phyloP scores from a whole-genome alignment of 805 yeast species.

The Saccharomycopsis selenospora region DNA sequence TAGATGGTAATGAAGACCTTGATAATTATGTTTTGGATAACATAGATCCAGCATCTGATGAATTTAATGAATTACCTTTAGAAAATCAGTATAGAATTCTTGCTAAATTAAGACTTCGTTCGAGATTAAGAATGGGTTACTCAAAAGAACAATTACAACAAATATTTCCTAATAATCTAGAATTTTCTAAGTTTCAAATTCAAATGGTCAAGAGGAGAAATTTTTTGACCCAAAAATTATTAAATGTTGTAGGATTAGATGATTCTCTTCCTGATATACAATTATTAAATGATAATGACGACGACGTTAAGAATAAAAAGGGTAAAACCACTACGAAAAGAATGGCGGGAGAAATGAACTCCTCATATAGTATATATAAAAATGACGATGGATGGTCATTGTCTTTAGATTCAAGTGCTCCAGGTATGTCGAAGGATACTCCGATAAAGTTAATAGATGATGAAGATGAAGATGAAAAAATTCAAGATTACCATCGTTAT shows the following conservation, averaged over 20 bases:
- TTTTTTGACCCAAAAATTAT: slow-evolving; percentile 76
- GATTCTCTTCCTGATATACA: slow-evolving; percentile 33
- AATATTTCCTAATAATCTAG: slow-evolving; percentile 78
- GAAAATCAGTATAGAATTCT: slow-evolving; percentile 84
- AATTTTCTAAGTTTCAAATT: slow-evolving; percentile 88
- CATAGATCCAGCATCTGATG: slow-evolving; percentile 77
- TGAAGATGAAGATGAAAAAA: slow-evolving; percentile 18
- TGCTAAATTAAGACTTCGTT: slow-evolving; percentile 72
- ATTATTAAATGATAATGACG: slow-evolving; percentile 24
- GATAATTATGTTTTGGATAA: slow-evolving; percentile 63
- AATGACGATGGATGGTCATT: slow-evolving; percentile 82
- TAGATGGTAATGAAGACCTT: slow-evolving; percentile 46
- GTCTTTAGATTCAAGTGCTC: slow-evolving; percentile 44
- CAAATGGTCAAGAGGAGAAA: slow-evolving; percentile 89
- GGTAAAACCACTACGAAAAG: slow-evolving; percentile 41
- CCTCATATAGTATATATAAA: slow-evolving; percentile 65
- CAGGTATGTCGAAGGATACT: slow-evolving; percentile 34
- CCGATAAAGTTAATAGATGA: slow-evolving; percentile 49
- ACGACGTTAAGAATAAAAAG: slow-evolving; percentile 22
- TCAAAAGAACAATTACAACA: slow-evolving; percentile 79
- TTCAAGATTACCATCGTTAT: slow-evolving; percentile 16
- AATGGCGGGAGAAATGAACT: slow-evolving; percentile 76
- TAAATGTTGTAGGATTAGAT: slow-evolving; percentile 79
- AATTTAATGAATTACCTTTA: slow-evolving; percentile 69
- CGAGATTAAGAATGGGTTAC: slow-evolving; percentile 92